phyloP scores from a whole-genome alignment of 495 filamentous ascomycete genomes.

The Neurospora africana region DNA sequence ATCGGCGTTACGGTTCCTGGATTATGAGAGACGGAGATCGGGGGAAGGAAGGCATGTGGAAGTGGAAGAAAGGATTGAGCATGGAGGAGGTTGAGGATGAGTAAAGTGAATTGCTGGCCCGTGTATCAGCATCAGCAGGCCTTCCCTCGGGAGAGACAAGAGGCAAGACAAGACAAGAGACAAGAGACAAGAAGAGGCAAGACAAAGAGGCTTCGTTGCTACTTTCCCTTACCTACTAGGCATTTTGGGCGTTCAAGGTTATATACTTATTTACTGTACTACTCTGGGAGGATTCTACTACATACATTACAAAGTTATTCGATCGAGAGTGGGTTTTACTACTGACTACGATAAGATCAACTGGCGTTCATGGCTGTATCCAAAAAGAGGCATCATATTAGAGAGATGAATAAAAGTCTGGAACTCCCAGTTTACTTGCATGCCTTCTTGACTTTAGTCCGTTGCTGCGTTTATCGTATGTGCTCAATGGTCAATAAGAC shows the following conservation, averaged over 20 bases:
- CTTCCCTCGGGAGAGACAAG: neutral
- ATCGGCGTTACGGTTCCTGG: too few species aligned
- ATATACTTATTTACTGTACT: neutral
- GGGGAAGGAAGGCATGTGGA: neutral
- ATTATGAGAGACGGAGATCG: neutral
- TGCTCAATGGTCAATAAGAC: neutral
- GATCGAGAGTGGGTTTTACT: neutral
- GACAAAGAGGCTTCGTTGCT: neutral
- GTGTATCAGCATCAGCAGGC: neutral
- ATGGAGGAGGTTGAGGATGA: neutral
- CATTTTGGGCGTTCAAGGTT: neutral
- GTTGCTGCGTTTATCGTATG: neutral
- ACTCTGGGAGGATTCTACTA: neutral
- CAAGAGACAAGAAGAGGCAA: neutral
- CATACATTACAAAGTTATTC: neutral
- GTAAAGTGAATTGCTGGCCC: neutral
- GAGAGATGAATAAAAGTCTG: neutral
- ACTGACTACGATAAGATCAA: neutral
- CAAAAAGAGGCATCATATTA: neutral
- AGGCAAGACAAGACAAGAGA: neutral
- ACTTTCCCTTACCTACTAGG: neutral
- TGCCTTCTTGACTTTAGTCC: neutral
- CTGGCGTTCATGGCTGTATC: neutral
- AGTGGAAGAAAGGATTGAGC: neutral
- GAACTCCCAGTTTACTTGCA: neutral